Conservation (phyloP, 495 filamentous ascomycete species). For the Penicillium argentinense region DNA sequence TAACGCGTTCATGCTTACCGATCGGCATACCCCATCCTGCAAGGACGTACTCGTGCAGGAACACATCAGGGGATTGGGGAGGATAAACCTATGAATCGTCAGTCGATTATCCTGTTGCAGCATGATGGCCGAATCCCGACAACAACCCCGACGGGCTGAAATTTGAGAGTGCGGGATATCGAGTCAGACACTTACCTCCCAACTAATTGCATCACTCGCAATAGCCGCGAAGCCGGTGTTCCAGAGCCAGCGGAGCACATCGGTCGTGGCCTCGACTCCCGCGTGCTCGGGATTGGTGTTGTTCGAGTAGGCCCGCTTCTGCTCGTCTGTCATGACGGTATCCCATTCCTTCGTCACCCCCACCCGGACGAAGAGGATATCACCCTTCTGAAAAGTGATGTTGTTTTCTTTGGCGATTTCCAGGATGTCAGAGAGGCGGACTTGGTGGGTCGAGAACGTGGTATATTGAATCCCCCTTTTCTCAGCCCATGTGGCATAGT, state of each 20-base stretch:
- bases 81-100: constrained; percentile 29
- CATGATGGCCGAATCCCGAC: neutral
- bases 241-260: constrained; percentile 48
- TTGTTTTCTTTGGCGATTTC: constrained; percentile 34
- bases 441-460: constrained; percentile 39
- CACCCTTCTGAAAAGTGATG: constrained; percentile 45
- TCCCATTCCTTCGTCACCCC: constrained; percentile 48
- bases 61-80: constrained; percentile 30
- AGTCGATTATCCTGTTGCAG: neutral
- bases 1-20: constrained; percentile 27
- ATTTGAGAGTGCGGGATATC: too few species aligned
- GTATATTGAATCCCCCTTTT: constrained; percentile 36
- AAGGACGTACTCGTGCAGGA: constrained; percentile 54
- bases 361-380: constrained; percentile 54
- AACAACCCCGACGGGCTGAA: too few species aligned
- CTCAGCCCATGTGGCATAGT: constrained; percentile 52
- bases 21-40: constrained; percentile 59
- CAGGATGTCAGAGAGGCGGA: constrained; percentile 41
- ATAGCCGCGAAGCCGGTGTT: constrained; percentile 51
- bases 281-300: constrained; percentile 29
- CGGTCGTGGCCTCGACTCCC: constrained; percentile 44
- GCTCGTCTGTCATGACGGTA: constrained; percentile 32
- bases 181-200: too few species aligned
- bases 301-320: constrained; percentile 32
- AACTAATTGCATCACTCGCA: constrained; percentile 48